Evolutionary conservation across 768 basidiomycete genomes (phyloP).

Genomic region (Tephrocybe sp.): DNA sequence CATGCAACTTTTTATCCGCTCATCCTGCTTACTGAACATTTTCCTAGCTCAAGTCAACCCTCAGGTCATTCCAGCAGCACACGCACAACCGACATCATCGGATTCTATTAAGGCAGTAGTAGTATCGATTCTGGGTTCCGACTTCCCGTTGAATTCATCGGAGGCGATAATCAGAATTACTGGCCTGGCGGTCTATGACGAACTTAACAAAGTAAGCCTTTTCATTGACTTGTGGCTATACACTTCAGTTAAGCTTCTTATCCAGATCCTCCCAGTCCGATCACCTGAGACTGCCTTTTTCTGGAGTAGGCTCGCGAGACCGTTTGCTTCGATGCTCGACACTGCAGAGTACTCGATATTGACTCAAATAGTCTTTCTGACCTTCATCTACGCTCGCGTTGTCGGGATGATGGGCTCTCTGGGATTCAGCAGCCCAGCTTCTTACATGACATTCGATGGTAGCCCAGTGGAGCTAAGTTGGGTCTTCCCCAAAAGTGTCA

Average conservation of each 20-base stretch:
- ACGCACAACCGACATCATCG: background rate
- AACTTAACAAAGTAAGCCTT: constrained; percentile 16
- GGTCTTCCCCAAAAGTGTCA: too few relatives aligned
- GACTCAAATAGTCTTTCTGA: constrained; percentile 25
- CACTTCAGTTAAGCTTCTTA: background rate
- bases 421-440: constrained; percentile 18
- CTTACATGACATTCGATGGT: too few relatives aligned
- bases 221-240: background rate
- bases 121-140: constrained; percentile 11
- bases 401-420: too few relatives aligned
- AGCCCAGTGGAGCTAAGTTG: too few relatives aligned
- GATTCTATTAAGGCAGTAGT: constrained; percentile 10
- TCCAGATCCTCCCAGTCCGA: constrained; percentile 15
- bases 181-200: constrained; percentile 14
- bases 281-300: constrained; percentile 20
- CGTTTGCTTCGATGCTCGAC: too few relatives aligned
- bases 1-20: background rate
- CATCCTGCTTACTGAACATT: background rate
- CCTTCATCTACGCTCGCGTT: too few relatives aligned
- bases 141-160: constrained; percentile 12
- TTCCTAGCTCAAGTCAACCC: constrained; percentile 13
- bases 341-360: constrained; percentile 21
- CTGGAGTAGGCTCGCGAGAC: too few relatives aligned
- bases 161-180: background rate
- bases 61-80: background rate